phyloP scores from a whole-genome alignment of 2,329 filamentous ascomycete genomes.

The Colletotrichum cereale region DNA sequence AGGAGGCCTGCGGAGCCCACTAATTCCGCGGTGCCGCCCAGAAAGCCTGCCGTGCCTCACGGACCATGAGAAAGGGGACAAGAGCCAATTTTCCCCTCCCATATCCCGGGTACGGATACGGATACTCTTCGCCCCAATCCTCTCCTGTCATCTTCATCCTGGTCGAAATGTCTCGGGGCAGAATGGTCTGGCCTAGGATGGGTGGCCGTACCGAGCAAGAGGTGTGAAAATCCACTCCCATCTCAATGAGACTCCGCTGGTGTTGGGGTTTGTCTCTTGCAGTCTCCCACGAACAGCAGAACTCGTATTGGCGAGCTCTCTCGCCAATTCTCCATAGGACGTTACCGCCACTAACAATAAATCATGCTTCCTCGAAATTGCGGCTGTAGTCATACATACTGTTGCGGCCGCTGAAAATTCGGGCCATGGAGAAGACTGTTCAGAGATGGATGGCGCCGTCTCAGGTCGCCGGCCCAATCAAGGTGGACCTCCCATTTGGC shows the following conservation, averaged over 20 bases:
- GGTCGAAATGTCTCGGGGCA: slow-evolving; percentile 22
- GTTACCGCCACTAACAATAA: background rate
- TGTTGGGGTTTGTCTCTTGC: slow-evolving; percentile 5
- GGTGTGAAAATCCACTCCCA: background rate
- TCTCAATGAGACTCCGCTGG: background rate
- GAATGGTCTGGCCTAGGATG: background rate
- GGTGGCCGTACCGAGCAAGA: background rate
- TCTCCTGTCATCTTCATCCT: slow-evolving; percentile 29
- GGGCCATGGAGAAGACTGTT: background rate
- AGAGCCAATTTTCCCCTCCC: slow-evolving; percentile 7
- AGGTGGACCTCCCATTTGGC: background rate
- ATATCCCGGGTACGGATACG: slow-evolving; percentile 8
- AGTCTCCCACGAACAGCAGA: background rate
- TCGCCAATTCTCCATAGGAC: background rate
- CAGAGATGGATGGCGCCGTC: background rate
- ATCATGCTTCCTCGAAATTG: background rate
- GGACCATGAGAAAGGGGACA: slow-evolving; percentile 35
- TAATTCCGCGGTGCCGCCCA: slow-evolving; percentile 14
- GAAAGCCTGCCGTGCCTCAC: slow-evolving; percentile 9
- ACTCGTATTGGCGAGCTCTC: background rate
- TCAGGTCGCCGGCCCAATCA: slow-evolving; percentile 4
- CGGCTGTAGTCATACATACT: background rate
- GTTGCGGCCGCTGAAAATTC: background rate
- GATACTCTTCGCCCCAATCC: slow-evolving; percentile 2
- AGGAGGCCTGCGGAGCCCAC: slow-evolving; percentile 14